These are phyloP conservation scores for Prunus kanzakura DNA, from an alignment of 306 rosid species.

Conservation along the genomic window DNA sequence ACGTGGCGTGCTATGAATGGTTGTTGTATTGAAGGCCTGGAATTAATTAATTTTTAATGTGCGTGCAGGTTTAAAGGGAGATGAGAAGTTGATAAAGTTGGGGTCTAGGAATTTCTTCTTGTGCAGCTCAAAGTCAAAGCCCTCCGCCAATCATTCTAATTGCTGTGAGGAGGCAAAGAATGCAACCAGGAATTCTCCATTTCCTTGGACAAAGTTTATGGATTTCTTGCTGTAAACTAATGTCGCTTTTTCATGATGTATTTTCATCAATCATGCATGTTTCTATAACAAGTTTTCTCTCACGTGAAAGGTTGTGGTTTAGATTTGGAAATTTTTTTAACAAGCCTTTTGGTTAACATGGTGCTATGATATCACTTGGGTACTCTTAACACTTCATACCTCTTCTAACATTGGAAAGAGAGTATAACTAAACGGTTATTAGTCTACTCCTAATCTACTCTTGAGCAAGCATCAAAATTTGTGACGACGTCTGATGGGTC, in stretches of 20 bases:
- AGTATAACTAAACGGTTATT: too few relatives aligned
- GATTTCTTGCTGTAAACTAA: slow-evolving; percentile 21
- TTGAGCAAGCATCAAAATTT: too few relatives aligned
- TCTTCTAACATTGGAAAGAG: too few relatives aligned
- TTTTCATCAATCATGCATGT: not conserved
- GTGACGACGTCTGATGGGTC: too few relatives aligned
- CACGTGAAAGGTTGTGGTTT: not conserved
- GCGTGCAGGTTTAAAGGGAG: slow-evolving; percentile 50
- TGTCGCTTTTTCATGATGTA: not conserved
- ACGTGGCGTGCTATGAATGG: too few relatives aligned
- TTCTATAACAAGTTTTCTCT: not conserved
- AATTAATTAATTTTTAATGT: too few relatives aligned
- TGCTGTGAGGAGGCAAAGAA: slow-evolving; percentile 21
- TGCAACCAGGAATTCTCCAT: slow-evolving; percentile 5
- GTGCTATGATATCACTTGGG: too few relatives aligned
- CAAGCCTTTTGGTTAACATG: too few relatives aligned
- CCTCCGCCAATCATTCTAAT: not conserved
- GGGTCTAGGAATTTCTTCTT: slow-evolving; percentile 68
- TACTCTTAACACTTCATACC: too few relatives aligned
- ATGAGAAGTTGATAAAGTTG: slow-evolving; percentile 48
- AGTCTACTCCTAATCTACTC: too few relatives aligned
- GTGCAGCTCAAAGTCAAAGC: slow-evolving; percentile 31
- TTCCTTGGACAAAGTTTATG: slow-evolving; percentile 31
- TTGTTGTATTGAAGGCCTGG: too few relatives aligned
- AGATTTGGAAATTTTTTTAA: too few relatives aligned